phyloP scores from a whole-genome alignment of 1,284 basidiomycete genomes.

The Irpex sp. region DNA sequence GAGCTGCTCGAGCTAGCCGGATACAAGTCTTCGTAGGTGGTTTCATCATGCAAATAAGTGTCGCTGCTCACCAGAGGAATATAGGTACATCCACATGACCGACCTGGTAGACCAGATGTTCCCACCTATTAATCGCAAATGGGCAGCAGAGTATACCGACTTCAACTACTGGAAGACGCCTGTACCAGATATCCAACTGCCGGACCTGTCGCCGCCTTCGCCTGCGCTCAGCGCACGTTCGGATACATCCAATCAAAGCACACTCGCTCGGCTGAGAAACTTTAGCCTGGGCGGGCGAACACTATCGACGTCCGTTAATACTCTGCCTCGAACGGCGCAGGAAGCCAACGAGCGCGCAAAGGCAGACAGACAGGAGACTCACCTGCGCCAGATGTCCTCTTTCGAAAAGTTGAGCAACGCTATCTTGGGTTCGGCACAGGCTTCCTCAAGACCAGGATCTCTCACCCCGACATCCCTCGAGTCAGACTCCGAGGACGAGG shows the following conservation, averaged over 20 bases:
- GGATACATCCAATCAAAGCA: slow-evolving; percentile 71
- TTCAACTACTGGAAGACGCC: slow-evolving; percentile 96
- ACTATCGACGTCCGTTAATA: not conserved
- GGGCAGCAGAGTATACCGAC: slow-evolving; percentile 90
- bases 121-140: slow-evolving; percentile 89
- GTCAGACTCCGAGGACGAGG: slow-evolving; percentile 49
- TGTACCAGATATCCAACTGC: slow-evolving; percentile 76
- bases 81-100: slow-evolving; percentile 92
- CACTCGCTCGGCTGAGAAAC: slow-evolving; percentile 77
- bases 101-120: slow-evolving; percentile 99
- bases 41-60: not conserved
- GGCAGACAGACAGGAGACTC: slow-evolving; percentile 23
- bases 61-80: not conserved
- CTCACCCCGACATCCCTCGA: slow-evolving; percentile 51
- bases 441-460: slow-evolving; percentile 44
- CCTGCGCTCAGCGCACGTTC: slow-evolving; percentile 91
- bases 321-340: not conserved
- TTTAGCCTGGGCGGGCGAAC: slow-evolving; percentile 67
- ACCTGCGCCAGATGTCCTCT: slow-evolving; percentile 66
- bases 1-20: slow-evolving; percentile 94
- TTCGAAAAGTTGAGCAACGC: slow-evolving; percentile 63
- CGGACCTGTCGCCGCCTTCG: slow-evolving; percentile 88
- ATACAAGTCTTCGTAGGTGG: slow-evolving; percentile 90
- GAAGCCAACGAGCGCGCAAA: slow-evolving; percentile 16
- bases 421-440: slow-evolving; percentile 42